A percentile compares a stretch with the other conserved stretches of the same genome.
These are phyloP conservation scores for Clarkia xantiana DNA, from an alignment of 345 rosid genomes.

Conservation along the genomic window DNA sequence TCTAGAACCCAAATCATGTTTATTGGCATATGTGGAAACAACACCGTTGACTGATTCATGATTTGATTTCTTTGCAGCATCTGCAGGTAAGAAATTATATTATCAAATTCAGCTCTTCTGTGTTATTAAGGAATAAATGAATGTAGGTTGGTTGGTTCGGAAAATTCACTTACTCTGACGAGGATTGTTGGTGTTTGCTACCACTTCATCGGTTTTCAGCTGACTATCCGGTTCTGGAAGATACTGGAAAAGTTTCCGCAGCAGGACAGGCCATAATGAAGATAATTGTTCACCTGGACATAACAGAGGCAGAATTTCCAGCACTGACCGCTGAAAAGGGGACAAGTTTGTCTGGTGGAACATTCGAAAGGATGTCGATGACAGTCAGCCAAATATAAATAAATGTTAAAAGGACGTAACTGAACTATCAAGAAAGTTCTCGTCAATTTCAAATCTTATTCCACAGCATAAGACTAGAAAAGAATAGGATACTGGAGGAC, in stretches of 20 bases:
- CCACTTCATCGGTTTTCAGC: slow-evolving; percentile 35
- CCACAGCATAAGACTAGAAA: too few species aligned
- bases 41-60: slow-evolving; percentile 27
- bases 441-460: too few species aligned
- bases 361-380: background rate
- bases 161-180: slow-evolving; percentile 22
- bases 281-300: slow-evolving; percentile 66
- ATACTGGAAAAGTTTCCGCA: slow-evolving; percentile 53
- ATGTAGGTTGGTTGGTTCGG: slow-evolving; percentile 7
- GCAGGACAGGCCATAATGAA: slow-evolving; percentile 72
- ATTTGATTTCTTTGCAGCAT: slow-evolving; percentile 14
- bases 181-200: slow-evolving; percentile 19
- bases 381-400: too few species aligned
- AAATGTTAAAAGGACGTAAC: too few species aligned
- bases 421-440: too few species aligned
- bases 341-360: slow-evolving; percentile 54
- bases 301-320: slow-evolving; percentile 67
- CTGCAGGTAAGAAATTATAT: slow-evolving; percentile 20
- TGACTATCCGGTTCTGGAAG: slow-evolving; percentile 50
- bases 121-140: slow-evolving; percentile 7
- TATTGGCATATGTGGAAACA: slow-evolving; percentile 21
- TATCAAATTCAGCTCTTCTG: slow-evolving; percentile 12
- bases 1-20: slow-evolving; percentile 21
- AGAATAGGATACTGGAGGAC: too few species aligned
- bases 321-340: slow-evolving; percentile 62